These are phyloP conservation scores for Magnolia sinica DNA, from an alignment of 164 flowering plant species.

Conservation along the genomic window DNA sequence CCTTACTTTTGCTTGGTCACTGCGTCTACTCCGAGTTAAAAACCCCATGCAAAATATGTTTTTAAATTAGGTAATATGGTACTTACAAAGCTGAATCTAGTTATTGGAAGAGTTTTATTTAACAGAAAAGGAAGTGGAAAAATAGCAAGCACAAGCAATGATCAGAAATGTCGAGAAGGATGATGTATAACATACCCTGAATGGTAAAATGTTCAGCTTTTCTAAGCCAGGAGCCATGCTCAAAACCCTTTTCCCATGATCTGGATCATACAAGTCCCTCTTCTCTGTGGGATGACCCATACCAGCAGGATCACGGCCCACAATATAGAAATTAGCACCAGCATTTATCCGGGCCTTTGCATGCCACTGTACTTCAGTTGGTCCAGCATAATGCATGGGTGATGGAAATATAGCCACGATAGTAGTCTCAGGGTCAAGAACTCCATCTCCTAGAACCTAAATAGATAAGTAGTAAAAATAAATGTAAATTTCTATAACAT, in stretches of 20 bases:
- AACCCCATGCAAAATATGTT: too few relatives aligned
- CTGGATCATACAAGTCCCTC: conserved; percentile 92
- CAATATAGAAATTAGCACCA: conserved; percentile 94
- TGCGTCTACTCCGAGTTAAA: too few relatives aligned
- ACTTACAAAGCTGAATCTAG: too few relatives aligned
- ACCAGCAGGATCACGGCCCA: conserved; percentile 99
- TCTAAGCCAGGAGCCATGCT: conserved; percentile 98
- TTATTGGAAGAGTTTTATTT: too few relatives aligned
- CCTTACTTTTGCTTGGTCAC: too few relatives aligned
- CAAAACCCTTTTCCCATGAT: conserved; percentile 91
- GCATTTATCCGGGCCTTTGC: conserved; percentile 97
- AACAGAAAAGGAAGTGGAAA: too few relatives aligned
- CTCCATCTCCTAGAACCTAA: conserved; percentile 91
- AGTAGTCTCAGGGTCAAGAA: conserved; percentile 92
- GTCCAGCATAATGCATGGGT: conserved; percentile 99
- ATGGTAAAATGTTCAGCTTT: conserved; percentile 86
- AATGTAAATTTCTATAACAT: neutral
- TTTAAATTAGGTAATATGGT: too few relatives aligned
- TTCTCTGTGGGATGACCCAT: conserved; percentile 95
- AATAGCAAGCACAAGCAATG: neutral
- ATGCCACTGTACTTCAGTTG: conserved; percentile 99
- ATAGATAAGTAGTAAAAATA: neutral
- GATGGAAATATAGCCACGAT: conserved; percentile 92
- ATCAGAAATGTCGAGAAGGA: neutral
- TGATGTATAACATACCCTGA: conserved; percentile 46